A percentile compares a stretch with the other conserved stretches of the same genome.
Evolutionary conservation across 129 eudicot species (phyloP).

Genomic region (Glebionis coronaria): DNA sequence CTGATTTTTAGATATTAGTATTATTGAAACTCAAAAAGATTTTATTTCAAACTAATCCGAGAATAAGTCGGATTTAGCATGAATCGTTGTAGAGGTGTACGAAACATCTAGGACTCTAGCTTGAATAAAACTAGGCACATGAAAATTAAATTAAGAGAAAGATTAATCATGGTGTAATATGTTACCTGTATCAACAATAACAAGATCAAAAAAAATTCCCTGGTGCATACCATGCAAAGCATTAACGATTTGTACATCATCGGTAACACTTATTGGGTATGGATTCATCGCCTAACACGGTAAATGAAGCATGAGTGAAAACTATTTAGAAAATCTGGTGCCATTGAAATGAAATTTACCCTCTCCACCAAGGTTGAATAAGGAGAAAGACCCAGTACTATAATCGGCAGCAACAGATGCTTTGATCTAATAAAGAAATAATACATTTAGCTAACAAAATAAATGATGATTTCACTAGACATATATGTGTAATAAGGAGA

Average conservation of each 20-base stretch:
- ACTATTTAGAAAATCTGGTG: background rate
- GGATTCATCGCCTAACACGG: constrained; percentile 86
- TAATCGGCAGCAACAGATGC: constrained; percentile 82
- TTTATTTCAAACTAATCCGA: background rate
- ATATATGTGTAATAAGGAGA: constrained; percentile 1
- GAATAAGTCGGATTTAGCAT: background rate
- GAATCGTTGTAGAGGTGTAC: background rate
- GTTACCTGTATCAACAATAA: constrained; percentile 90
- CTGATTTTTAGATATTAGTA: constrained; percentile 15
- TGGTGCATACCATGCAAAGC: constrained; percentile 93
- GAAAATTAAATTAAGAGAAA: background rate
- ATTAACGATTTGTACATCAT: constrained; percentile 91
- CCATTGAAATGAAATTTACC: constrained; percentile 34
- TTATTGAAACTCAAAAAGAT: background rate
- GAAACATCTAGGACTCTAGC: background rate
- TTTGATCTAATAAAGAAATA: constrained; percentile 51
- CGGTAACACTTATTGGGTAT: constrained; percentile 83
- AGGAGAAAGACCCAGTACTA: constrained; percentile 72
- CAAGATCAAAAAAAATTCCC: constrained; percentile 91
- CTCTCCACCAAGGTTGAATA: constrained; percentile 84
- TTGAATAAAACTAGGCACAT: background rate
- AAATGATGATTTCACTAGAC: background rate
- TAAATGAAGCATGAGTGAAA: constrained; percentile 1
- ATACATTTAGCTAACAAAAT: constrained; percentile 12
- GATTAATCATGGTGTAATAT: background rate